These are phyloP conservation scores for Pezicula carpinea DNA, from an alignment of 2,329 filamentous ascomycete species.

Conservation along the genomic window DNA sequence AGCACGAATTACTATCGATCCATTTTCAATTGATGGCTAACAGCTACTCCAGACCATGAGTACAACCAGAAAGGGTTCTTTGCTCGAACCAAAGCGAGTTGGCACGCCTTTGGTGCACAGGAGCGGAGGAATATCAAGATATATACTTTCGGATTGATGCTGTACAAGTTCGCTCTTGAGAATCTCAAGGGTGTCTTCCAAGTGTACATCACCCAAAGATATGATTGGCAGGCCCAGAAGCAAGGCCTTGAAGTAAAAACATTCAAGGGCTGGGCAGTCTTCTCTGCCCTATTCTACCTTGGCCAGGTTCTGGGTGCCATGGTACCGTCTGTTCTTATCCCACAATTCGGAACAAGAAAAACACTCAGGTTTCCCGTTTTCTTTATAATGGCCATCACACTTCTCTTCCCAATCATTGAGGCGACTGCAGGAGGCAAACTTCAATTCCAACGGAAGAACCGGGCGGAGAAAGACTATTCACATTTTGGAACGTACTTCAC, in stretches of 20 bases:
- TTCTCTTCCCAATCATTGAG: too few species aligned
- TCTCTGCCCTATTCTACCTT: conserved; percentile 45
- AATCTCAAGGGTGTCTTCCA: conserved; percentile 47
- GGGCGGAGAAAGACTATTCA: conserved; percentile 34
- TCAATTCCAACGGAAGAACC: too few species aligned
- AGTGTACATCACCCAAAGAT: conserved; percentile 20
- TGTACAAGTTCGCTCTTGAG: conserved; percentile 48
- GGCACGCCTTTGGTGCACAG: conserved; percentile 30
- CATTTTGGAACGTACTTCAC: conserved; percentile 45
- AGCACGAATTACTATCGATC: too few species aligned
- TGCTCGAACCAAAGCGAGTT: too few species aligned
- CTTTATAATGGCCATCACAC: too few species aligned
- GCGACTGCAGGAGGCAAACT: too few species aligned
- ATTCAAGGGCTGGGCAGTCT: conserved; percentile 41
- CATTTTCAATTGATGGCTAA: too few species aligned
- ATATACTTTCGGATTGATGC: conserved; percentile 45
- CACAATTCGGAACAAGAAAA: conserved; percentile 24
- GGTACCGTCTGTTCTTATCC: conserved; percentile 41
- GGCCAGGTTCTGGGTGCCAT: conserved; percentile 45
- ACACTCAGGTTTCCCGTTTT: too few species aligned
- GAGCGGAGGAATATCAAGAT: conserved; percentile 42
- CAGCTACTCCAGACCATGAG: too few species aligned
- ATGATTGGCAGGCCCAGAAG: conserved; percentile 40
- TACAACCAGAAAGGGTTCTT: too few species aligned
- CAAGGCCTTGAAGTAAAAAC: conserved; percentile 34